Percentiles rank a stretch among this genome's conserved stretches.
Conservation (phyloP, 768 basidiomycete genomes). For the Mrakia blollopis region DNA sequence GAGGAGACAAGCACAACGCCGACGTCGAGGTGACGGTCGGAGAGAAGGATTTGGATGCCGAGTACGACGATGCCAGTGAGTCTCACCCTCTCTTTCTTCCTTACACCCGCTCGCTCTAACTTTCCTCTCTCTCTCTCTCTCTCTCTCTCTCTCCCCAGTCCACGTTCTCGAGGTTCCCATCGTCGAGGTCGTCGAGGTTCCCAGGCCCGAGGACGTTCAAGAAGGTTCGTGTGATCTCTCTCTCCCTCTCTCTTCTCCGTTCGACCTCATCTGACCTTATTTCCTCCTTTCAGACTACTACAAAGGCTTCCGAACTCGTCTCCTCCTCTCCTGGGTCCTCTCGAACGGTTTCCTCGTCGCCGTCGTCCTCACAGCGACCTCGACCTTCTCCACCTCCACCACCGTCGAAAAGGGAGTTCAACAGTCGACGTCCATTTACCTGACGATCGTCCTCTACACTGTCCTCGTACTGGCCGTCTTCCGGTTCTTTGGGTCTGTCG, state of each 20-base stretch:
- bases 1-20: constrained; percentile 53
- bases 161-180: constrained; percentile 72
- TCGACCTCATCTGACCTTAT: background rate
- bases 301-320: constrained; percentile 82
- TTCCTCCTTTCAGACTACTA: constrained; percentile 61
- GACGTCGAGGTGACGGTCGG: constrained; percentile 67
- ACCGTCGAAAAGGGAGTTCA: constrained; percentile 1
- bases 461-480: constrained; percentile 83
- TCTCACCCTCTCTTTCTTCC: background rate
- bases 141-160: constrained; percentile 39
- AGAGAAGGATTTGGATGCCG: constrained; percentile 56
- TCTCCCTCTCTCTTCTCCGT: background rate
- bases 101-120: background rate
- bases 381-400: constrained; percentile 9
- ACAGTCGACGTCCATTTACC: constrained; percentile 57
- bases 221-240: constrained; percentile 17
- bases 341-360: constrained; percentile 53
- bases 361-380: constrained; percentile 34
- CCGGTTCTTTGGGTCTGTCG: constrained; percentile 73
- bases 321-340: constrained; percentile 81
- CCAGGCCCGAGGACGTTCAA: constrained; percentile 20
- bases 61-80: constrained; percentile 73
- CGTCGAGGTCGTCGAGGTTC: constrained; percentile 54
- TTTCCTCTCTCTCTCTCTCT: background rate
- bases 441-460: constrained; percentile 81